Evolutionary conservation across 768 basidiomycete genomes (phyloP).

Genomic region (Lepiota venenata): DNA sequence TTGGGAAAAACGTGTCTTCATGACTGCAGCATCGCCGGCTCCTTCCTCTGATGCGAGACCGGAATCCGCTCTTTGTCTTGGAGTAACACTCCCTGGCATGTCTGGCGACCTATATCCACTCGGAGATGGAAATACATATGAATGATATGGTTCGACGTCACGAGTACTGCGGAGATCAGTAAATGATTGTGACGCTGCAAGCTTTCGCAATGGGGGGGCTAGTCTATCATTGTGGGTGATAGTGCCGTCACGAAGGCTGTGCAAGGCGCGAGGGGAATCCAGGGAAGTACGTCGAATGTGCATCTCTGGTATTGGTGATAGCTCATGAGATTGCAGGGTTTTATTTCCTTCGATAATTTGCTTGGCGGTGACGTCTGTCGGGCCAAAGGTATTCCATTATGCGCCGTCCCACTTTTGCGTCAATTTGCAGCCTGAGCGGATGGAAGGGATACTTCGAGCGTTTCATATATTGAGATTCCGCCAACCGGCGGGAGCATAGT

Average conservation of each 20-base stretch:
- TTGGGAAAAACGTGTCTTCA: conserved; percentile 76
- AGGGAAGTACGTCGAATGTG: conserved; percentile 38
- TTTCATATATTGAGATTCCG: conserved; percentile 86
- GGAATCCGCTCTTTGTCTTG: not conserved
- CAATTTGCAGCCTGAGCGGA: conserved; percentile 84
- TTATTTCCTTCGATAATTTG: conserved; percentile 4
- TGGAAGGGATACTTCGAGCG: conserved; percentile 79
- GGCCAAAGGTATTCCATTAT: conserved; percentile 92
- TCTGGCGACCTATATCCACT: not conserved
- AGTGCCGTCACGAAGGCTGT: conserved; percentile 14
- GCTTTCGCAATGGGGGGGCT: conserved; percentile 40
- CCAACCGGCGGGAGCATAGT: conserved; percentile 85
- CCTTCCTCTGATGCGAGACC: not conserved
- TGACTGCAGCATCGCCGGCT: conserved; percentile 63
- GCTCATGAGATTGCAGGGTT: conserved; percentile 17
- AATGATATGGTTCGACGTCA: conserved; percentile 29
- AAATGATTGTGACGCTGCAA: conserved; percentile 65
- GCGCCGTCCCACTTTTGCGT: conserved; percentile 73
- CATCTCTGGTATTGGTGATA: conserved; percentile 15
- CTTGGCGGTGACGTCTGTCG: conserved; percentile 43
- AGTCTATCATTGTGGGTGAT: not conserved
- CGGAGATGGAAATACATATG: conserved; percentile 8
- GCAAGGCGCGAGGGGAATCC: conserved; percentile 43
- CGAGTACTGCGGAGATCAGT: conserved; percentile 57
- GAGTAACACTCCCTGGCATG: not conserved